A percentile compares a stretch with the other conserved stretches of the same genome.
Conservation (phyloP, 176 grass and related monocot genomes). For the Echinochloa phyllopogon region DNA sequence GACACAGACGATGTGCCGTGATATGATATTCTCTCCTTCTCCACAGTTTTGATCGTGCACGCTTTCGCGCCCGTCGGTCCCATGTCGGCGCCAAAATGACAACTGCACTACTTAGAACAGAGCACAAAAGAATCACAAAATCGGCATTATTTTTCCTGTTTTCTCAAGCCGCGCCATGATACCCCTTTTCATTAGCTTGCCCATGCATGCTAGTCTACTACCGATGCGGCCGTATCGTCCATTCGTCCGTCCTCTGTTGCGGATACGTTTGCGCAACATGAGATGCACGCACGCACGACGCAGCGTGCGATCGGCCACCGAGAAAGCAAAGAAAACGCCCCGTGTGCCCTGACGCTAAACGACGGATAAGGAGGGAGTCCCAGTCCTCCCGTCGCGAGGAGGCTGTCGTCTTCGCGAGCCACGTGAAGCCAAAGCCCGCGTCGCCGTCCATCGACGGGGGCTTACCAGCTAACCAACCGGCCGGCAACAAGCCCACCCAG, state of each 20-base stretch:
- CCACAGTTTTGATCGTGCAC: background rate
- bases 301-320: background rate
- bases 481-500: background rate
- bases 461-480: background rate
- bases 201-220: background rate
- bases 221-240: background rate
- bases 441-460: constrained; percentile 42
- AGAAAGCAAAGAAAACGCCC: background rate
- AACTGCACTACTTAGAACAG: background rate
- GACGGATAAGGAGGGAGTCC: constrained; percentile 11
- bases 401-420: constrained; percentile 38
- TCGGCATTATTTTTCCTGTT: too few relatives aligned
- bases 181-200: background rate
- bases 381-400: background rate
- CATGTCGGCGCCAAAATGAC: background rate
- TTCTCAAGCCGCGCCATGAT: background rate
- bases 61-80: background rate
- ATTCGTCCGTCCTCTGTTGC: background rate
- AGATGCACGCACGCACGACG: background rate
- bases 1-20: background rate
- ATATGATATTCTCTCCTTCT: background rate
- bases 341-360: background rate
- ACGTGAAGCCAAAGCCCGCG: constrained; percentile 41
- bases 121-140: background rate
- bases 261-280: constrained; percentile 1